Percentiles rank a stretch among this genome's conserved stretches.
phyloP scores from a whole-genome alignment of 1,284 basidiomycete genomes.

The Afroboletus lepidellus region DNA sequence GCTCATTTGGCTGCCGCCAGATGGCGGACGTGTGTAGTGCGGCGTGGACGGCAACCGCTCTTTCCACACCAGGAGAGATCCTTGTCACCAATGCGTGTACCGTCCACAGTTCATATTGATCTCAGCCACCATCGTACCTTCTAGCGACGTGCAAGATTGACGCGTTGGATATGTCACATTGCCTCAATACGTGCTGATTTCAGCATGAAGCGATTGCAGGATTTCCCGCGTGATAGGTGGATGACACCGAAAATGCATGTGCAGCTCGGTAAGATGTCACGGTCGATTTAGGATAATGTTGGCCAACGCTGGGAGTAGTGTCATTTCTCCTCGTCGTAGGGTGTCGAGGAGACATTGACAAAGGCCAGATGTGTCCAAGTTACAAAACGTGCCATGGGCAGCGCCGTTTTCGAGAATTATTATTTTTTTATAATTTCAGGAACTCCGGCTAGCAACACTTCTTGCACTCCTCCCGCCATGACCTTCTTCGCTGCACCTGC shows the following conservation, averaged over 20 bases:
- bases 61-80: neutral
- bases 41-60: constrained; percentile 3
- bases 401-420: constrained; percentile 30
- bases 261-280: neutral
- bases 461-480: constrained; percentile 33
- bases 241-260: neutral
- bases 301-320: neutral
- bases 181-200: constrained; percentile 1
- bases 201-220: neutral
- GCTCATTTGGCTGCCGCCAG: constrained; percentile 2
- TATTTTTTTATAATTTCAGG: constrained; percentile 31
- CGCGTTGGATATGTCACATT: neutral
- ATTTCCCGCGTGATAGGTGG: too few relatives aligned
- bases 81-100: constrained; percentile 6
- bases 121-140: constrained; percentile 4
- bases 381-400: neutral
- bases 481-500: constrained; percentile 10
- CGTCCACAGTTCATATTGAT: constrained; percentile 6
- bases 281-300: neutral
- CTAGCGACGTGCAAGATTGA: constrained; percentile 1
- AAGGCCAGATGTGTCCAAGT: constrained; percentile 9
- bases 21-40: constrained; percentile 4
- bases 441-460: constrained; percentile 33
- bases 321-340: neutral
- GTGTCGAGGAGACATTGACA: neutral